phyloP scores from a whole-genome alignment of 139 green algal species.

The Pleodorina starrii region DNA sequence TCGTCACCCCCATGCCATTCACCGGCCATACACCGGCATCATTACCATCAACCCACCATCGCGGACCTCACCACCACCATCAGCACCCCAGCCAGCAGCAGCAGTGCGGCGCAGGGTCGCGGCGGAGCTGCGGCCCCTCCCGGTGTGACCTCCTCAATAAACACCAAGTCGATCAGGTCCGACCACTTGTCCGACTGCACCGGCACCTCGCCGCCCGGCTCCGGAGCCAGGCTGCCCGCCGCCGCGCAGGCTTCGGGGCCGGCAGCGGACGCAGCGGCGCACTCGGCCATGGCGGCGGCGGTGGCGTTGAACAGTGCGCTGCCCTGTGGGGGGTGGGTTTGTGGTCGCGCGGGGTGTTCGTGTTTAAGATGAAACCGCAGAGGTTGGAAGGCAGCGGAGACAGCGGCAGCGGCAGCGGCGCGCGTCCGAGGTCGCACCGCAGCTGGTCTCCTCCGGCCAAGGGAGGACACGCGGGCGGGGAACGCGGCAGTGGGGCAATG shows the following conservation, averaged over 20 bases:
- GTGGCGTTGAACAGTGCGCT: constrained; percentile 36
- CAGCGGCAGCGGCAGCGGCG: too few relatives aligned
- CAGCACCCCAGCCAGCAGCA: background rate
- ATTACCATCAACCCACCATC: background rate
- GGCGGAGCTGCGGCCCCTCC: too few relatives aligned
- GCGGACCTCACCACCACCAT: background rate
- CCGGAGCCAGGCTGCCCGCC: constrained; percentile 36
- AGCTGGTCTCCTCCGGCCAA: too few relatives aligned
- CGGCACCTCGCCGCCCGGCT: background rate
- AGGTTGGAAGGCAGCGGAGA: too few relatives aligned
- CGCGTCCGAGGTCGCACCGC: too few relatives aligned
- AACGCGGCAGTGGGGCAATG: too few relatives aligned
- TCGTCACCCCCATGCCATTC: too few relatives aligned
- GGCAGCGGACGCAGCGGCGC: background rate
- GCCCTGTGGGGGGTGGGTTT: constrained; percentile 3
- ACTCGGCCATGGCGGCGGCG: constrained; percentile 16
- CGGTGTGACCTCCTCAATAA: constrained; percentile 23
- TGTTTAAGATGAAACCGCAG: too few relatives aligned
- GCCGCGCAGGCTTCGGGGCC: background rate
- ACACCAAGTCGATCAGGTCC: constrained; percentile 25
- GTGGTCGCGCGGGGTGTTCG: too few relatives aligned
- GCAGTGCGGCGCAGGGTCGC: too few relatives aligned
- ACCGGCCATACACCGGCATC: too few relatives aligned
- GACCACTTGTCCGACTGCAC: background rate
- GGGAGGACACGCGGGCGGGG: too few relatives aligned